These are phyloP conservation scores for Letharia columbiana DNA, from an alignment of 495 filamentous ascomycete species.

Conservation along the genomic window DNA sequence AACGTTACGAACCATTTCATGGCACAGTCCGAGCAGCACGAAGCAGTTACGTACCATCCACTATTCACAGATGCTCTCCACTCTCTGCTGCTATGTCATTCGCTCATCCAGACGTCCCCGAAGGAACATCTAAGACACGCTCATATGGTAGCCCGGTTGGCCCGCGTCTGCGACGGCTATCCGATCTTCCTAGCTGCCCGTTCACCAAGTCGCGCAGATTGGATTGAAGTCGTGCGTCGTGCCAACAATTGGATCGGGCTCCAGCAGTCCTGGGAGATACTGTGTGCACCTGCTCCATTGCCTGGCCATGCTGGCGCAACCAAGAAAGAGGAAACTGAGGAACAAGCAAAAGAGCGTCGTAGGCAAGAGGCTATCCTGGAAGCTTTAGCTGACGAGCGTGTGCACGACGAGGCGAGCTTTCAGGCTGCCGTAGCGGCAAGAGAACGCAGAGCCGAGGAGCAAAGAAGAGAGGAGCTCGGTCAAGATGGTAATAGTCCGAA, in stretches of 20 bases:
- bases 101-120: slow-evolving; percentile 61
- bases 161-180: slow-evolving; percentile 66
- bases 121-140: slow-evolving; percentile 69
- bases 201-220: slow-evolving; percentile 64
- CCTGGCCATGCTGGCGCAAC: slow-evolving; percentile 33
- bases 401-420: slow-evolving; percentile 55
- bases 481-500: slow-evolving; percentile 33
- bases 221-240: slow-evolving; percentile 64
- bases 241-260: slow-evolving; percentile 59
- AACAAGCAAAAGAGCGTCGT: slow-evolving; percentile 46
- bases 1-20: slow-evolving; percentile 28
- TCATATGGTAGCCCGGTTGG: slow-evolving; percentile 66
- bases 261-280: slow-evolving; percentile 53
- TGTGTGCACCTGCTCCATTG: slow-evolving; percentile 60
- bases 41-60: slow-evolving; percentile 70
- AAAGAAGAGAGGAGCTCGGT: slow-evolving; percentile 21
- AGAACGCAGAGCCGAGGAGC: slow-evolving; percentile 34
- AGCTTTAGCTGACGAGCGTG: slow-evolving; percentile 54
- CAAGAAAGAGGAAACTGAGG: slow-evolving; percentile 40
- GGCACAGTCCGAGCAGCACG: slow-evolving; percentile 35
- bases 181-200: slow-evolving; percentile 68
- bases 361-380: slow-evolving; percentile 57
- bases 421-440: slow-evolving; percentile 51
- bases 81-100: slow-evolving; percentile 61
- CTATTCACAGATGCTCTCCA: slow-evolving; percentile 68